Evolutionary conservation across 768 basidiomycete genomes (phyloP).

Genomic region (Russula foetens): DNA sequence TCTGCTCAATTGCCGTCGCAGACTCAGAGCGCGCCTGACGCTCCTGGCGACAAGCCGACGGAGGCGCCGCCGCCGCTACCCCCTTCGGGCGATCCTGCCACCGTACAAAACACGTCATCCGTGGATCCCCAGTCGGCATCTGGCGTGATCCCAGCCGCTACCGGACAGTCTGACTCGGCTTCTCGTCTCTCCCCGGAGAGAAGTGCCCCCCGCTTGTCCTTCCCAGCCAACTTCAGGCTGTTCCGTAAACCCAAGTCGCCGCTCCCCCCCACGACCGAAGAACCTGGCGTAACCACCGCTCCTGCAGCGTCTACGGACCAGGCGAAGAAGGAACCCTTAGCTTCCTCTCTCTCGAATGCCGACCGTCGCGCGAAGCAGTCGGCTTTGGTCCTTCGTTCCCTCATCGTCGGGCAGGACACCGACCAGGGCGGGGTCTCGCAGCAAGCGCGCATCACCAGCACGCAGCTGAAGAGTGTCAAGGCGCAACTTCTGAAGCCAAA

Average conservation of each 20-base stretch:
- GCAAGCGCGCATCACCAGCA: conserved; percentile 35
- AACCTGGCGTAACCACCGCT: not conserved
- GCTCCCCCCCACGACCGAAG: not conserved
- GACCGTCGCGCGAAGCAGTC: conserved; percentile 57
- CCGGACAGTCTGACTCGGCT: not conserved
- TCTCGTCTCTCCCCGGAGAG: not conserved
- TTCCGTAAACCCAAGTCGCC: not conserved
- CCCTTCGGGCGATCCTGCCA: not conserved
- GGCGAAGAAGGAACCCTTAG: not conserved
- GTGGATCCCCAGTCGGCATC: not conserved
- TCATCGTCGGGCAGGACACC: conserved; percentile 50
- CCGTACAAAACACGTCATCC: not conserved
- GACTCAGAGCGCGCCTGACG: not conserved
- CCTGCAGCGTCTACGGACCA: not conserved
- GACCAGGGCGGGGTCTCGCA: conserved; percentile 15
- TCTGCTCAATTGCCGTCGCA: not conserved
- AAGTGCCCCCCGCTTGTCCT: conserved; percentile 2
- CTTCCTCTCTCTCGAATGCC: conserved; percentile 34
- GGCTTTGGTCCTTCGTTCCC: conserved; percentile 52
- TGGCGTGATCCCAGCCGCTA: not conserved
- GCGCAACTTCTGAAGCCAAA: conserved; percentile 58
- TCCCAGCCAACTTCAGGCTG: conserved; percentile 4
- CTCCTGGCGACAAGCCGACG: not conserved
- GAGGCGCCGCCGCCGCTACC: not conserved
- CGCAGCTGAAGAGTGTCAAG: conserved; percentile 57